phyloP scores from a whole-genome alignment of 495 filamentous ascomycete genomes.

The Glutinoglossum americanum region DNA sequence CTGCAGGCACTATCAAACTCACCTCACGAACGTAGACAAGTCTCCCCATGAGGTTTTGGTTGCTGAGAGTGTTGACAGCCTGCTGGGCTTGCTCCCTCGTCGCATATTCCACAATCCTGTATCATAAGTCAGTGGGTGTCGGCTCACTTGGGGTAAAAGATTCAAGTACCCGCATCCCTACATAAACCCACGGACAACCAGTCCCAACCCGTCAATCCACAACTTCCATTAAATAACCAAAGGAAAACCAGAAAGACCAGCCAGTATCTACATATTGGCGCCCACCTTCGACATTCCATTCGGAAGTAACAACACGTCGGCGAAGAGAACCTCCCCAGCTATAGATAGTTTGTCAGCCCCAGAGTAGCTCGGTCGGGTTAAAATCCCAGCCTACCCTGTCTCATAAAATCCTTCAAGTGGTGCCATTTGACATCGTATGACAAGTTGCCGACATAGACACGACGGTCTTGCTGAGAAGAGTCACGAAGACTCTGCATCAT shows the following conservation, averaged over 20 bases:
- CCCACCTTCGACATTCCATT: conserved; percentile 99
- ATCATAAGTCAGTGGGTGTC: conserved; percentile 9
- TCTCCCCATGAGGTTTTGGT: conserved; percentile 93
- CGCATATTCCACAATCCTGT: conserved; percentile 99
- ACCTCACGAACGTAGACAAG: conserved; percentile 97
- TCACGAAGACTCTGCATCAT: conserved; percentile 91
- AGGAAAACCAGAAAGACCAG: conserved; percentile 52
- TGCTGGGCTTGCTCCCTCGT: conserved; percentile 97
- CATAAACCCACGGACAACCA: conserved; percentile 59
- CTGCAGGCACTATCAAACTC: conserved; percentile 14
- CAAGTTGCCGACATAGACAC: conserved; percentile 97
- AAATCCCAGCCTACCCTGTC: conserved; percentile 57
- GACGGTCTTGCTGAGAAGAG: conserved; percentile 91
- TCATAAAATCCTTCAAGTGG: conserved; percentile 98
- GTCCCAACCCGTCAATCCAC: conserved; percentile 99
- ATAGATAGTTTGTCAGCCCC: conserved; percentile 7
- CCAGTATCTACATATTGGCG: conserved; percentile 74
- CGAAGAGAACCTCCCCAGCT: conserved; percentile 99
- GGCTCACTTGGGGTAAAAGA: neutral
- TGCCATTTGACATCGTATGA: conserved; percentile 99
- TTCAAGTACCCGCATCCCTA: conserved; percentile 98
- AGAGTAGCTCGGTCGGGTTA: neutral
- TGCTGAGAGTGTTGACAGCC: conserved; percentile 94
- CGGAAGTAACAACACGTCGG: conserved; percentile 98
- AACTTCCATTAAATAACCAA: conserved; percentile 54